Percentiles rank a stretch among this genome's conserved stretches.
Evolutionary conservation across 139 green algal genomes (phyloP).

Genomic region (Tetraselmis striata): DNA sequence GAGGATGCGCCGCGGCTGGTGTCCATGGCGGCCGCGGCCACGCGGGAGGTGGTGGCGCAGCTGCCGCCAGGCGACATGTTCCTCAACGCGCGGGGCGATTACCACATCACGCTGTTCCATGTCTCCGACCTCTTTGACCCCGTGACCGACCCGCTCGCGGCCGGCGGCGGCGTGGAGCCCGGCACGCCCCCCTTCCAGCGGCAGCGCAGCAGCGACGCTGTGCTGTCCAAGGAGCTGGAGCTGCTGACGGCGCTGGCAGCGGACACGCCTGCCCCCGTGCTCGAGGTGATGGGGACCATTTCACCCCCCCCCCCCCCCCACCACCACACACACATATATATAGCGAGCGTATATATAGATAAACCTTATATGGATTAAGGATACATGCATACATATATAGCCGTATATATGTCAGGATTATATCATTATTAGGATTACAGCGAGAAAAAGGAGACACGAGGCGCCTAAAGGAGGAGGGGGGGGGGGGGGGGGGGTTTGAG

Average conservation of each 20-base stretch:
- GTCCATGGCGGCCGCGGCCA: background rate
- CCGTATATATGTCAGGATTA: too few species aligned
- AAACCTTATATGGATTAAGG: too few species aligned
- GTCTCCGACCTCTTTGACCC: background rate
- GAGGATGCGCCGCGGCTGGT: background rate
- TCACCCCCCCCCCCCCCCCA: too few species aligned
- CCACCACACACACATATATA: too few species aligned
- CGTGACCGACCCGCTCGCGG: background rate
- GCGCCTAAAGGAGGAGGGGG: too few species aligned
- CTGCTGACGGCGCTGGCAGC: background rate
- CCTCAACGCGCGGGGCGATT: background rate
- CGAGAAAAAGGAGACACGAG: too few species aligned
- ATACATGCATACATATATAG: too few species aligned
- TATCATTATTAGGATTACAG: too few species aligned
- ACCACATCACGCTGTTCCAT: background rate
- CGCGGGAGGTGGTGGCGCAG: background rate
- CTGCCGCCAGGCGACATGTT: background rate
- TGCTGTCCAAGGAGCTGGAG: background rate
- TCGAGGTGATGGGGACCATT: background rate
- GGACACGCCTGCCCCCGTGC: background rate
- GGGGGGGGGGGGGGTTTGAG: too few species aligned
- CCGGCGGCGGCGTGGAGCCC: too few species aligned
- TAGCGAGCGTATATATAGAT: too few species aligned
- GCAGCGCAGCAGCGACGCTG: background rate
- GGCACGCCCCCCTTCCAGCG: background rate